Evolutionary conservation across 2,329 filamentous ascomycete genomes (phyloP), one percentile per base, ranked within the genome.

Genomic region (Keithomyces neogunnii): DNA sequence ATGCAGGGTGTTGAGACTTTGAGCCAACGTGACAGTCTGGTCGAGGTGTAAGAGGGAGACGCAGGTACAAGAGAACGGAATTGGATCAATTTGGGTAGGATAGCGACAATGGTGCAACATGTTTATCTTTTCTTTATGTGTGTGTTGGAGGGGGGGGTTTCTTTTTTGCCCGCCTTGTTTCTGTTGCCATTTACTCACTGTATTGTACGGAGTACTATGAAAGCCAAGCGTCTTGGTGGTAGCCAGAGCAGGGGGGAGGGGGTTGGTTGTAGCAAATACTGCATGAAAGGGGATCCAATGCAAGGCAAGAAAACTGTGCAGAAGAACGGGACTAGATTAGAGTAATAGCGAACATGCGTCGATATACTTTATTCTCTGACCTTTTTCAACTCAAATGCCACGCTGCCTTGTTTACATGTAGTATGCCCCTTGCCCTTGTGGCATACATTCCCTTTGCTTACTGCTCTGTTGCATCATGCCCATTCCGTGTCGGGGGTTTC

Each of bases 1-100:
- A 69, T 73, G 50, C 76, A 80, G 61, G 70, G 67, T 13, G 61
- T 76, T 48, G 62, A 66, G 8, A 67, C 71, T 51, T 60, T 64
- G 36, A 78, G 75, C 54, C 75, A 78, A 62, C 40, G 40, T 28
- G 40, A 44, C 8, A 53, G 61, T 56, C 54, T 51, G 40, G 50
- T 53, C 51, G 55, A 51, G 56, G 51, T 45, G 32, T 49, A 6
- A 49, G 28, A 40, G 19, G 13, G n/a, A 38, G 7, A 9, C 29
- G 30, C 3, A 3, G 10, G 29, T 2, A 30, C 11, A 46, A 39
- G n/a, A 42, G 50, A 38, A 36, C 13, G 50, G 46, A 13, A 49
- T 46, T 50, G 48, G 44, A 53, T 49, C 51, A 35, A 47, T 52
- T 19, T 47, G 47, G 44, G 40, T 47, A 45, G 36, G 39, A 32